These are phyloP conservation scores for Hericium rajendrae DNA, from an alignment of 768 basidiomycete species.

Conservation along the genomic window DNA sequence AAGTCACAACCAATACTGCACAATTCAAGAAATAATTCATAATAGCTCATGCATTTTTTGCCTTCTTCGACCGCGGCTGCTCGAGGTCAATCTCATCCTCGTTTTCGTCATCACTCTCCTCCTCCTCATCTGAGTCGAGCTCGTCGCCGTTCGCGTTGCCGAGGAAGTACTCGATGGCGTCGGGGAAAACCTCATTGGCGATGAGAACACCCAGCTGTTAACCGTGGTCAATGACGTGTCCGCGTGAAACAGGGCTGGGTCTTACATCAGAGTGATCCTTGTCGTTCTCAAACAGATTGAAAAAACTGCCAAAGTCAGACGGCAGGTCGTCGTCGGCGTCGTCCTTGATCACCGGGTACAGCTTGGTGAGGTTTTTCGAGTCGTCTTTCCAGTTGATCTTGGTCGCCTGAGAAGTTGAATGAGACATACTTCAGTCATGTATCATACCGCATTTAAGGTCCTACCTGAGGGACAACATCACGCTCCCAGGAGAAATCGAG, in stretches of 20 bases:
- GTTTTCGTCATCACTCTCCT: constrained; percentile 66
- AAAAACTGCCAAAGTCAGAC: constrained; percentile 73
- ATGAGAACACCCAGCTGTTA: constrained; percentile 61
- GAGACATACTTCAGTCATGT: too few species aligned
- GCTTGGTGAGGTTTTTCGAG: constrained; percentile 65
- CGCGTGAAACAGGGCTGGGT: constrained; percentile 1
- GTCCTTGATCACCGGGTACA: constrained; percentile 57
- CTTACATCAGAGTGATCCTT: constrained; percentile 62
- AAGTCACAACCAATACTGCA: background rate
- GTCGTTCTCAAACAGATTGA: constrained; percentile 73
- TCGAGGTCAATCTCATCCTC: constrained; percentile 85
- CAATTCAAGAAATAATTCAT: background rate
- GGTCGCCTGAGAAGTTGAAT: constrained; percentile 31
- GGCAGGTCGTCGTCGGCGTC: constrained; percentile 54
- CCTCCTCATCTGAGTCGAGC: constrained; percentile 55
- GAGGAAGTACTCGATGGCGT: constrained; percentile 76
- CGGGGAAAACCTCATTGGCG: constrained; percentile 70
- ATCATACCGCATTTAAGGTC: background rate
- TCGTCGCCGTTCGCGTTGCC: constrained; percentile 54
- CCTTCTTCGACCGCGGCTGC: constrained; percentile 71
- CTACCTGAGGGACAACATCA: constrained; percentile 59
- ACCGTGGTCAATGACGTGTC: background rate
- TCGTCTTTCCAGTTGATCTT: constrained; percentile 80
- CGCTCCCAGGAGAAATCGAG: constrained; percentile 75
- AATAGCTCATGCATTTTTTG: constrained; percentile 38